Evolutionary conservation across 73 alveolate genomes (phyloP), one percentile per base, ranked within the genome.

Genomic region (Paramecium octaurelia): DNA sequence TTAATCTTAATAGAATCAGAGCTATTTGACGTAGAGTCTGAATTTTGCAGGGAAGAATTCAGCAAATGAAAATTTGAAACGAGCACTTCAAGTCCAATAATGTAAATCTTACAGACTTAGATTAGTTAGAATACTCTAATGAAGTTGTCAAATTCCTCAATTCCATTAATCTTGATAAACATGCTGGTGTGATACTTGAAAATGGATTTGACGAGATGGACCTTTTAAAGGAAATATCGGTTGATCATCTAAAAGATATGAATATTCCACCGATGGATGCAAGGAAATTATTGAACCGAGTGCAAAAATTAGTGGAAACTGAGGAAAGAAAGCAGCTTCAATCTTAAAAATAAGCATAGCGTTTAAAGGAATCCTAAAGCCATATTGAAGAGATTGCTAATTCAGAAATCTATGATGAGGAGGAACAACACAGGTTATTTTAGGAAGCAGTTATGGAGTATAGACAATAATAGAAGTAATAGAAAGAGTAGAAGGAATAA

Each of bases 181-280:
- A 80, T 44, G 91, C 91, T 20, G 57, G 77, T 0, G 57, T 48
- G 4, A 31, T 80, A 21, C 43, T 80, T 18, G 91, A 80, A 9
- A 80, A 80, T 46, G 91, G 91, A n/a, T 80, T 80, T 46, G 91
- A 80, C 46, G 77, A 80, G 9, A 31, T 80, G 43, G 91, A 80
- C 0, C 31, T 80, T 24, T n/a, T 80, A 80, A 23, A 80, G 10
- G 91, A 80, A 80, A 80, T 80, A 11, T 35, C 23, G 18, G 36
- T 80, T 2, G 70, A 80, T 44, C 77, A 80, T 80, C 4, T 40
- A 18, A 48, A 80, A 24, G 70, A 80, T 7, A 80, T 80, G 91
- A 44, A 40, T 20, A 80, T 80, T 44, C 91, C 91, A 1, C 77
- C 91, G 11, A 42, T 40, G 31, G 77, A 80, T 4, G 75, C 76